These are phyloP conservation scores for Neophaeococcomyces mojaviensis DNA, from an alignment of 2,329 filamentous ascomycete genomes.

Conservation along the genomic window DNA sequence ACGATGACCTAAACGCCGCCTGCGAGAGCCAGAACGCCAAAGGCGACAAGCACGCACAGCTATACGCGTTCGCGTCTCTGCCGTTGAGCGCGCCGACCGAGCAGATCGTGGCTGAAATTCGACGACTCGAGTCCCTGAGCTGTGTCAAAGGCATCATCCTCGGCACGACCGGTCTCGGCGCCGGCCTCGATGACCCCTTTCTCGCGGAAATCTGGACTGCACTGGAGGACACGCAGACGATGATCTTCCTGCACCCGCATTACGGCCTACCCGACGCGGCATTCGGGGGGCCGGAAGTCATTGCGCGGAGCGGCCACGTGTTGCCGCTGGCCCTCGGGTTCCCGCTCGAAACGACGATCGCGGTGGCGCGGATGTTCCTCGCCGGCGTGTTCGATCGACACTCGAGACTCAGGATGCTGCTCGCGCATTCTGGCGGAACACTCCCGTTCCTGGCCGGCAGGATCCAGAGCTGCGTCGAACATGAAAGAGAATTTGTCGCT, in stretches of 20 bases:
- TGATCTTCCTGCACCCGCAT: slow-evolving; percentile 84
- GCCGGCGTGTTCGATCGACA: slow-evolving; percentile 76
- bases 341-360: slow-evolving; percentile 87
- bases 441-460: slow-evolving; percentile 81
- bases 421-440: slow-evolving; percentile 84
- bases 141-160: slow-evolving; percentile 81
- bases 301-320: slow-evolving; percentile 74
- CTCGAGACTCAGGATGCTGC: slow-evolving; percentile 60
- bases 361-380: slow-evolving; percentile 79
- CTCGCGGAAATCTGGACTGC: slow-evolving; percentile 66
- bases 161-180: slow-evolving; percentile 72
- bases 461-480: slow-evolving; percentile 78
- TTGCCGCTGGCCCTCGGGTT: slow-evolving; percentile 80
- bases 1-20: slow-evolving; percentile 67
- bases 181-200: slow-evolving; percentile 68
- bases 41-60: slow-evolving; percentile 32
- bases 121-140: slow-evolving; percentile 52
- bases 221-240: slow-evolving; percentile 55
- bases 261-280: slow-evolving; percentile 77
- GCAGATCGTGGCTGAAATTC: slow-evolving; percentile 58
- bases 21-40: slow-evolving; percentile 46
- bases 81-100: slow-evolving; percentile 63
- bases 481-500: slow-evolving; percentile 67
- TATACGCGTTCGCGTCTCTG: slow-evolving; percentile 78
- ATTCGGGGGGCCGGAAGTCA: slow-evolving; percentile 67